Conservation (phyloP, 768 basidiomycete genomes). For the Boletus edulis region DNA sequence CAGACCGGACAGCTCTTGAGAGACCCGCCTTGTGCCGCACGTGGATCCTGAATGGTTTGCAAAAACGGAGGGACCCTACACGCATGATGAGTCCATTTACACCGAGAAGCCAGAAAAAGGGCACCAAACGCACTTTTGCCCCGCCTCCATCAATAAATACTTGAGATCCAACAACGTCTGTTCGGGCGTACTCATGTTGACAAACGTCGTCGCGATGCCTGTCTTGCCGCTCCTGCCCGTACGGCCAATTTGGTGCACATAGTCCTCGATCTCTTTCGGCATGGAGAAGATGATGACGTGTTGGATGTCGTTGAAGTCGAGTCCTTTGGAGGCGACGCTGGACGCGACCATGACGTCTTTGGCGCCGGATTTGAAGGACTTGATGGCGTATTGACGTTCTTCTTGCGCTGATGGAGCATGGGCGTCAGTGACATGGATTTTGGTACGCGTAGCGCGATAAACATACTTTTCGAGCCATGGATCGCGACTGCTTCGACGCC, state of each 20-base stretch:
- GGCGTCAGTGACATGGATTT: not conserved
- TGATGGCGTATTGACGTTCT: conserved; percentile 98
- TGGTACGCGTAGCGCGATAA: not conserved
- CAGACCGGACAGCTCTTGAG: conserved; percentile 93
- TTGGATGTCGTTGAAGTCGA: conserved; percentile 98
- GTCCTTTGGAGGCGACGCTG: conserved; percentile 94
- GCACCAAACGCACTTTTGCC: conserved; percentile 80
- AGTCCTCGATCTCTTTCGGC: conserved; percentile 99
- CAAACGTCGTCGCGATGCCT: conserved; percentile 97
- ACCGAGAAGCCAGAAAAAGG: not conserved
- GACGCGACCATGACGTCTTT: conserved; percentile 99
- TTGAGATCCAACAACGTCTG: conserved; percentile 96
- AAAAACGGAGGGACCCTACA: conserved; percentile 91
- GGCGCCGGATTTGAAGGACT: conserved; percentile 93
- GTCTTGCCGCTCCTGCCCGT: conserved; percentile 98
- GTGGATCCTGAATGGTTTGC: conserved; percentile 85
- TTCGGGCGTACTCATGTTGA: conserved; percentile 96
- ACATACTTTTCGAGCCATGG: conserved; percentile 92
- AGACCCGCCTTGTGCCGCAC: conserved; percentile 71
- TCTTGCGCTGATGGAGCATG: conserved; percentile 86
- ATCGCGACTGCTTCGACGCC: conserved; percentile 99
- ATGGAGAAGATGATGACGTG: conserved; percentile 99
- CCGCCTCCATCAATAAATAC: conserved; percentile 94
- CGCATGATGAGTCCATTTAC: too few species aligned
- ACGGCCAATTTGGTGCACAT: conserved; percentile 98